Evolutionary conservation across 2,329 filamentous ascomycete species (phyloP), one percentile per base, ranked within the genome.

Genomic region (Fusarium irregulare): DNA sequence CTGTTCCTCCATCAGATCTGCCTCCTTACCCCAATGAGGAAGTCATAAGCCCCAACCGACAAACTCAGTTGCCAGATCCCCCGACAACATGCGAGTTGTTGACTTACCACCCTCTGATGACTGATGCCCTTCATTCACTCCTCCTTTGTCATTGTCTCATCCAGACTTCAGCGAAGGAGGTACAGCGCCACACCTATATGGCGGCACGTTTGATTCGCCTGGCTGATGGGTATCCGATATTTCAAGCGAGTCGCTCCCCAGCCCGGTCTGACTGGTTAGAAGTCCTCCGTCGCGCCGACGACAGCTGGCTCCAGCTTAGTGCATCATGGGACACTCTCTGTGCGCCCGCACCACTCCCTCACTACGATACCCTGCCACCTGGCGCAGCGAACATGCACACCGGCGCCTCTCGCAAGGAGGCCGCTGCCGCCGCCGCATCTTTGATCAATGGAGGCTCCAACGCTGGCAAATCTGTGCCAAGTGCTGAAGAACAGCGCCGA

Each of bases 211-310:
- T 96, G 3, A 86, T 88, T 7, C 87, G 92, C 21, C 85, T 96
- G 25, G 89, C 88, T 50, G 92, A 96, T 73, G 93, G 92, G 6
- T 94, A 93, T 73, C 93, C 93, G 0, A 87, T 95, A 50, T 95
- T 97, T 76, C 89, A 94, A 68, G 85, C 89, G 1, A 89, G 90
- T 25, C 85, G 91, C 51, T 91, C 88, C 6, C 89, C 92, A 2
- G 89, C 92, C 3, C 89, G 92, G 54, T 87, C 90, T 5, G 93
- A 97, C 79, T 97, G 93, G 93, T 88, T 91, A 49, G 92, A 95
- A 78, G 84, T 95, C 0, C 78, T 96, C 12, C 86, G 89, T 0
- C 86, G 88, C 30, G 85, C 87, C 1, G 84, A 88, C 34, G 84
- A 88, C 40, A 92, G 93, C 75, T 93, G 91, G 90, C 85, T 95